A percentile compares a stretch with the other conserved stretches of the same genome.
phyloP scores from a whole-genome alignment of 129 eudicot genomes.

The Escallonia rubra region DNA sequence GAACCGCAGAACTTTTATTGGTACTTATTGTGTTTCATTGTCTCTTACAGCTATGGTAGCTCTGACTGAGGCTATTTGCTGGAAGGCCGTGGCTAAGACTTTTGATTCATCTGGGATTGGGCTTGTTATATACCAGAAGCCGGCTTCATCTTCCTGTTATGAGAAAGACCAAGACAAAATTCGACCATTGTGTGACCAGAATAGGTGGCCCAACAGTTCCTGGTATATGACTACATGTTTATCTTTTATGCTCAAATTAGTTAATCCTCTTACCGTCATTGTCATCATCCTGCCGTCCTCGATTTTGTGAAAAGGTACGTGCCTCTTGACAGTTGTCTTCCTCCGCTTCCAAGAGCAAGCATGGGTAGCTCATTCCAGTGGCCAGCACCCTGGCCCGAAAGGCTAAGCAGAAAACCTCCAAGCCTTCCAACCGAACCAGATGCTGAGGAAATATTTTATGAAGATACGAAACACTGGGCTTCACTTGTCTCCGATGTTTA shows the following conservation, averaged over 20 bases:
- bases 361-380: slow-evolving; percentile 31
- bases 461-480: slow-evolving; percentile 78
- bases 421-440: slow-evolving; percentile 47
- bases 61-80: slow-evolving; percentile 76
- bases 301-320: slow-evolving; percentile 49
- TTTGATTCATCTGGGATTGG: slow-evolving; percentile 63
- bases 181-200: slow-evolving; percentile 68
- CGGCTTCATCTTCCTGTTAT: slow-evolving; percentile 72
- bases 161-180: slow-evolving; percentile 48
- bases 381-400: slow-evolving; percentile 91
- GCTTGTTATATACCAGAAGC: slow-evolving; percentile 88
- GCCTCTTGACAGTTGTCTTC: slow-evolving; percentile 74
- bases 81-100: slow-evolving; percentile 80
- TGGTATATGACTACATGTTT: slow-evolving; percentile 42
- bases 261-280: not conserved
- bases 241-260: too few species aligned
- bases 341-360: slow-evolving; percentile 33
- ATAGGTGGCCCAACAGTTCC: slow-evolving; percentile 43
- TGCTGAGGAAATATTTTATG: slow-evolving; percentile 43
- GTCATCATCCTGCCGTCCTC: slow-evolving; percentile 3
- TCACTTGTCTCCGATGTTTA: slow-evolving; percentile 72
- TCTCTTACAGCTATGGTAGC: slow-evolving; percentile 82
- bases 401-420: slow-evolving; percentile 61
- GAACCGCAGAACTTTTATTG: too few species aligned
- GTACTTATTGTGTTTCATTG: too few species aligned